These are phyloP conservation scores for Fraxinus baroniana DNA, from an alignment of 305 asterid genomes.

Conservation along the genomic window DNA sequence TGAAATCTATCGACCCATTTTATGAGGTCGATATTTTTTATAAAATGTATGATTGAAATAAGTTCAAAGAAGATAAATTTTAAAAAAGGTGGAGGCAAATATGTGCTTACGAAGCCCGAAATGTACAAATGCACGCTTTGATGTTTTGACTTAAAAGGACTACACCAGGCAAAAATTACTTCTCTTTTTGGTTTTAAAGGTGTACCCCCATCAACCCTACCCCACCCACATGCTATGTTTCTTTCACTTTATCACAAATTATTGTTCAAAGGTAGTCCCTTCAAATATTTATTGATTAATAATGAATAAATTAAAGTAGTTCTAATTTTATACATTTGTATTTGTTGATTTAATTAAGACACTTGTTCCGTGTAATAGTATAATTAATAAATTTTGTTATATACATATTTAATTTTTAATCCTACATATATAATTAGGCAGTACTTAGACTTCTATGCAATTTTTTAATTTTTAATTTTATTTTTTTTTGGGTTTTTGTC, in stretches of 20 bases:
- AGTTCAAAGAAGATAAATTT: neutral
- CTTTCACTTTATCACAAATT: slow-evolving; percentile 29
- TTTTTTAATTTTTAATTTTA: too few species aligned
- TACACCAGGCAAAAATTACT: slow-evolving; percentile 17
- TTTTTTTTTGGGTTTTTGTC: neutral
- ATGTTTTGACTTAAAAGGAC: slow-evolving; percentile 63
- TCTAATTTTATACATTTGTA: neutral
- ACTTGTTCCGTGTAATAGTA: neutral
- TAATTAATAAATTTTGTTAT: too few species aligned
- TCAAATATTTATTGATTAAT: neutral
- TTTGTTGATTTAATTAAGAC: neutral
- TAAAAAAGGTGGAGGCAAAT: neutral
- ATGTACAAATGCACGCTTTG: slow-evolving; percentile 47
- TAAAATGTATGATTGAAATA: neutral
- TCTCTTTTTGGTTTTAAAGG: slow-evolving; percentile 55
- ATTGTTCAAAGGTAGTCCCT: neutral
- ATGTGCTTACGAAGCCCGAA: slow-evolving; percentile 7
- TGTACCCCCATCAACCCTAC: slow-evolving; percentile 17
- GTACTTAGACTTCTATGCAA: neutral
- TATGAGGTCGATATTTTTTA: too few species aligned
- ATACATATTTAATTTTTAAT: too few species aligned
- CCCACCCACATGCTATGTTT: slow-evolving; percentile 57
- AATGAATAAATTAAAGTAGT: neutral
- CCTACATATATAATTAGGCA: neutral
- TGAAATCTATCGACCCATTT: too few species aligned